Evolutionary conservation across 2,329 filamentous ascomycete genomes (phyloP).

Genomic region (Hymenoscyphus fructigenus): DNA sequence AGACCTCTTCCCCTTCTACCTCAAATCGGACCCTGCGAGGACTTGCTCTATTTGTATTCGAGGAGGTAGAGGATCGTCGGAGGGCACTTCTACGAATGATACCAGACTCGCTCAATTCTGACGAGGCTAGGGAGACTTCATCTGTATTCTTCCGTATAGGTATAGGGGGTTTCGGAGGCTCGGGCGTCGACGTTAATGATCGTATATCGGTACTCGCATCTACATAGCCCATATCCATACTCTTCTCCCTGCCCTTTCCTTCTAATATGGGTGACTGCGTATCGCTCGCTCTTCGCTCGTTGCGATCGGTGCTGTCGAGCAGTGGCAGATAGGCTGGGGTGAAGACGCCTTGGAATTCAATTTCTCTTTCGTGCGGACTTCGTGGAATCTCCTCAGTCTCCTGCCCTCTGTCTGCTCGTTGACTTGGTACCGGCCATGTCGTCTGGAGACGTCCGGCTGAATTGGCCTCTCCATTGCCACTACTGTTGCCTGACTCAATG

Average conservation of each 20-base stretch:
- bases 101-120: slow-evolving; percentile 50
- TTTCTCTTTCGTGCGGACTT: slow-evolving; percentile 54
- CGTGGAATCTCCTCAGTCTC: slow-evolving; percentile 41
- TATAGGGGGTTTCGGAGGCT: slow-evolving; percentile 25
- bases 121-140: slow-evolving; percentile 44
- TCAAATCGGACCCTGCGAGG: slow-evolving; percentile 64
- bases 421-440: slow-evolving; percentile 36
- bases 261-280: slow-evolving; percentile 7
- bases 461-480: slow-evolving; percentile 12
- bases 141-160: slow-evolving; percentile 36
- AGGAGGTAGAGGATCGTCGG: slow-evolving; percentile 53
- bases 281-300: slow-evolving; percentile 31
- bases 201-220: slow-evolving; percentile 27
- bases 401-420: not conserved
- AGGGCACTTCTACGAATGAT: slow-evolving; percentile 55
- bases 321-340: slow-evolving; percentile 62
- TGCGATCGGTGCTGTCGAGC: slow-evolving; percentile 45
- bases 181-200: slow-evolving; percentile 28
- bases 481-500: slow-evolving; percentile 29
- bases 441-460: slow-evolving; percentile 32
- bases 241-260: slow-evolving; percentile 16
- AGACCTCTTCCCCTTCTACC: slow-evolving; percentile 58
- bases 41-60: slow-evolving; percentile 45
- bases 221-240: slow-evolving; percentile 23
- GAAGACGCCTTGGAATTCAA: slow-evolving; percentile 62